Percentiles rank a stretch among this genome's conserved stretches.
phyloP scores from a whole-genome alignment of 345 rosid species.

The Cochlearia excelsa region DNA sequence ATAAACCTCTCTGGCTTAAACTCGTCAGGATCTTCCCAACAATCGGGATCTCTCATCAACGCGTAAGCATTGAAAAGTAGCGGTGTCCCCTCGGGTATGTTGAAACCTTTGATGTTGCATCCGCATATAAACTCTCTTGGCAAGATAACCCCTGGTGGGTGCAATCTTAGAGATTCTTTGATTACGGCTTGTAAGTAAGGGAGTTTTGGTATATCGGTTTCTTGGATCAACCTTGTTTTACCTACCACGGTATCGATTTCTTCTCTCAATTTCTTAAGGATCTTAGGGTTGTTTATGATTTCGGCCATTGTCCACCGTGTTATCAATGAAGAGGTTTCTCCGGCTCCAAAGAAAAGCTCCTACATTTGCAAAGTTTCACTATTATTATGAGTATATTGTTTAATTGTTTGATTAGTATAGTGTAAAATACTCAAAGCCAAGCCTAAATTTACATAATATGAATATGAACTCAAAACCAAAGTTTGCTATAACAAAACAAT shows the following conservation, averaged over 20 bases:
- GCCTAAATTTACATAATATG: too few species aligned
- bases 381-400: too few species aligned
- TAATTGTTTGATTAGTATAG: too few species aligned
- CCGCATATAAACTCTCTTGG: neutral
- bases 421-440: too few species aligned
- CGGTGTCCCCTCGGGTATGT: conserved; percentile 10
- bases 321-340: conserved; percentile 12
- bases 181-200: conserved; percentile 23
- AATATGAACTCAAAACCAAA: too few species aligned
- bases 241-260: conserved; percentile 29
- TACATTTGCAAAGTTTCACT: neutral
- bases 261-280: conserved; percentile 5
- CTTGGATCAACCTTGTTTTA: conserved; percentile 15
- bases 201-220: conserved; percentile 12
- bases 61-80: conserved; percentile 8
- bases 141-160: conserved; percentile 1
- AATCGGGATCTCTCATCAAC: conserved; percentile 3
- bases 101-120: conserved; percentile 1
- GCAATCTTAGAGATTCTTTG: conserved; percentile 27
- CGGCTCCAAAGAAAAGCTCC: conserved; percentile 34
- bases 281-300: conserved; percentile 9
- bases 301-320: conserved; percentile 13
- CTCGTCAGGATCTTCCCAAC: conserved; percentile 16
- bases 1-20: conserved; percentile 16
- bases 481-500: too few species aligned